Evolutionary conservation across 164 flowering plant species (phyloP).

Genomic region (Vitis rupestris): DNA sequence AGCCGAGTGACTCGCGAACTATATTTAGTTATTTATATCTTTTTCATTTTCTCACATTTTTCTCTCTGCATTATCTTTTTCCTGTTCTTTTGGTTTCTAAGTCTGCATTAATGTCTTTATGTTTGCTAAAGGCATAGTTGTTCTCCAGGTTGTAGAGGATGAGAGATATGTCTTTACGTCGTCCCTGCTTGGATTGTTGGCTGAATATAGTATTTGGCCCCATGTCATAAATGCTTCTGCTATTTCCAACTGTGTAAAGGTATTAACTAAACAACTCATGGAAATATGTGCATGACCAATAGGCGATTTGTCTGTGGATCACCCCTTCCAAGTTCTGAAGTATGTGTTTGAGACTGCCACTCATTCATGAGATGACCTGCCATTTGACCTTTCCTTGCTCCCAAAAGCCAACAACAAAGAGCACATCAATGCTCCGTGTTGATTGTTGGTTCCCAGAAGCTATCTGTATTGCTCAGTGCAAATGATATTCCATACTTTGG

Average conservation of each 20-base stretch:
- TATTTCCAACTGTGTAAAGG: conserved; percentile 65
- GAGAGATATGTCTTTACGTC: conserved; percentile 74
- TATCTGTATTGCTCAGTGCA: too few relatives aligned
- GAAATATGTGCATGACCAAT: neutral
- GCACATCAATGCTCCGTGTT: too few relatives aligned
- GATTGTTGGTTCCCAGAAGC: too few relatives aligned
- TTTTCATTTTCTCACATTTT: neutral
- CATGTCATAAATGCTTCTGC: conserved; percentile 64
- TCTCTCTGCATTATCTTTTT: neutral
- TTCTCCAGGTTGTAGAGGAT: conserved; percentile 70
- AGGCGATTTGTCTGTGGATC: neutral
- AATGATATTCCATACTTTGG: too few relatives aligned
- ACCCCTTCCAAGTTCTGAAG: too few relatives aligned
- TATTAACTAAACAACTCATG: conserved; percentile 15
- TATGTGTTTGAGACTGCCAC: too few relatives aligned
- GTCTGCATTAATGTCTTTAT: neutral
- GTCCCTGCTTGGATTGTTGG: conserved; percentile 72
- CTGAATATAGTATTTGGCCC: conserved; percentile 72
- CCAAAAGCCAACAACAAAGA: too few relatives aligned
- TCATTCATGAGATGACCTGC: too few relatives aligned
- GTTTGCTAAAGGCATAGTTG: neutral
- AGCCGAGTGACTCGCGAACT: too few relatives aligned
- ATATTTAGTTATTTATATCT: too few relatives aligned
- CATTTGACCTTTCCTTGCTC: too few relatives aligned
- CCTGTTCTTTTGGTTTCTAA: neutral